A percentile compares a stretch with the other conserved stretches of the same genome.
Conservation (phyloP, 331 rosid genomes). For the Spiraea crenata region DNA sequence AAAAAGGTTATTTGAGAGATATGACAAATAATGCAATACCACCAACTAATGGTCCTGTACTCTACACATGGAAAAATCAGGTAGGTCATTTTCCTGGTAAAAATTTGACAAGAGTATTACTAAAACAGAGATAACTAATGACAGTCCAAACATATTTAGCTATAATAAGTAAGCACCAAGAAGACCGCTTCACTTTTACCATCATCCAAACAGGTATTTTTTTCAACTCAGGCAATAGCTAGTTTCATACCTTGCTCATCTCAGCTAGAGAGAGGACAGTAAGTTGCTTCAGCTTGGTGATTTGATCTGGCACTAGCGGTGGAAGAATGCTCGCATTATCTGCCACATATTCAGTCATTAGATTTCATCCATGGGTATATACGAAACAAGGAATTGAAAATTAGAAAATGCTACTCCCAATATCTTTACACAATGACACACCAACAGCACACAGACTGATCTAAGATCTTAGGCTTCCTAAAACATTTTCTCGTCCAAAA, state of each 20-base stretch:
- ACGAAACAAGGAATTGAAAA: not conserved
- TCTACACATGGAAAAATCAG: not conserved
- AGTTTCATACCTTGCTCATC: slow-evolving; percentile 20
- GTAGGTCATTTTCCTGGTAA: not conserved
- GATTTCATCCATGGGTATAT: not conserved
- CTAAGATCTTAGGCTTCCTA: not conserved
- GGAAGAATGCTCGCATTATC: slow-evolving; percentile 29
- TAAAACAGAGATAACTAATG: not conserved
- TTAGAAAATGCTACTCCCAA: not conserved
- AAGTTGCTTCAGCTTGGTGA: slow-evolving; percentile 29
- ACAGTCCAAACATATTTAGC: not conserved
- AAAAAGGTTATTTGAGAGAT: not conserved
- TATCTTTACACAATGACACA: not conserved
- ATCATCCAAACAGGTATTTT: not conserved
- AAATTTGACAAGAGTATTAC: not conserved
- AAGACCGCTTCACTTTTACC: not conserved
- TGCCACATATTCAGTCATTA: slow-evolving; percentile 6
- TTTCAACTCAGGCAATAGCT: too few species aligned
- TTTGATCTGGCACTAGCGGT: slow-evolving; percentile 19
- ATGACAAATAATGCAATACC: not conserved
- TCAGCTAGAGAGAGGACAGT: slow-evolving; percentile 30
- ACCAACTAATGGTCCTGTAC: not conserved
- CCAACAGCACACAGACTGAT: not conserved
- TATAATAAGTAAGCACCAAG: not conserved
- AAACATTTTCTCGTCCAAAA: not conserved